Evolutionary conservation across 1,284 basidiomycete species (phyloP).

Genomic region (Rhodotorula sp.): DNA sequence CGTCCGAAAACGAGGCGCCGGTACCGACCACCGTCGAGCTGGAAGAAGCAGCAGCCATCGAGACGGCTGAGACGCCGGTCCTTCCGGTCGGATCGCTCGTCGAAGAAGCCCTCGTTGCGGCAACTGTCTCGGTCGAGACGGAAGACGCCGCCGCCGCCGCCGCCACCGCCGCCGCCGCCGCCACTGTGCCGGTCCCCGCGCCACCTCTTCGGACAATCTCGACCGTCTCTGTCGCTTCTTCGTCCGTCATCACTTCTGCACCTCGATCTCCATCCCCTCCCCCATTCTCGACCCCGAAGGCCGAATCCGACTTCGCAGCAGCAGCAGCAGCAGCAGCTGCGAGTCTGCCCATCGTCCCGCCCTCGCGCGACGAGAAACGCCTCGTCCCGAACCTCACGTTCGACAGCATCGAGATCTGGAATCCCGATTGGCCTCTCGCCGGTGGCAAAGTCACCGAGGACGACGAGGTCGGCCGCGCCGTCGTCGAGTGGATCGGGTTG

Average conservation of each 20-base stretch:
- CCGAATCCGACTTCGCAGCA: constrained; percentile 46
- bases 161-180: neutral
- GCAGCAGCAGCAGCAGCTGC: neutral
- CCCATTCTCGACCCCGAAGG: constrained; percentile 32
- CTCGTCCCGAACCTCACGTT: constrained; percentile 57
- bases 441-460: constrained; percentile 57
- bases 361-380: constrained; percentile 13
- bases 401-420: constrained; percentile 65
- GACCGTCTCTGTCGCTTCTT: constrained; percentile 10
- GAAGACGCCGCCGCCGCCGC: neutral
- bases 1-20: too few relatives aligned
- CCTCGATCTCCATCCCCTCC: constrained; percentile 1
- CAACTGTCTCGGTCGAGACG: neutral
- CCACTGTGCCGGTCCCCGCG: neutral
- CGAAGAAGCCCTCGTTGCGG: neutral
- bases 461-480: constrained; percentile 65
- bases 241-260: constrained; percentile 33
- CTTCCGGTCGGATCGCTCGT: neutral
- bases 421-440: constrained; percentile 59
- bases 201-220: constrained; percentile 15
- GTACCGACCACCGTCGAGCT: too few relatives aligned
- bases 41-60: too few relatives aligned
- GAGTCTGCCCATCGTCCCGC: neutral
- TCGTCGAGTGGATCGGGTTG: constrained; percentile 58
- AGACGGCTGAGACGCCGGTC: too few relatives aligned